Base-by-base conservation (phyloP, 2,329 filamentous ascomycete genomes). In the Talaromyces sp. region DNA sequence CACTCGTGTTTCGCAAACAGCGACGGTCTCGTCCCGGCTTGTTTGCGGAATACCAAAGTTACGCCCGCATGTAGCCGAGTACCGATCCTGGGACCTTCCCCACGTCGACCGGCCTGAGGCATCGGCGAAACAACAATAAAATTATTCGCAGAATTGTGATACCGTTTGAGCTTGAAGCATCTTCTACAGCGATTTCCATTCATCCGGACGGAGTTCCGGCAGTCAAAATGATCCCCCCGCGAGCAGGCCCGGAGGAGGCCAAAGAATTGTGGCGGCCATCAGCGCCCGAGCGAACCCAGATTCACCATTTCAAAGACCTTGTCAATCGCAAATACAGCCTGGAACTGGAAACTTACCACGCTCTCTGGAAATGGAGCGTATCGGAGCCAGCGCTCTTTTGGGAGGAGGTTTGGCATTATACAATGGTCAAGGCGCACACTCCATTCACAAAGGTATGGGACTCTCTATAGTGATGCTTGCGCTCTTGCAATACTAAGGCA, bases 351-450 rank as follows among this genome's bases (percentile, higher is more conserved):
- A 85, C 81, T 64, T 96, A 96, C 70, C 77, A 86, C 21, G 85
- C 85, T n/a, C 82, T 98, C 9, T 89, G 93, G 77, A 78, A 84
- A 71, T 98, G 93, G 93, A 96, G 91, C 65, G 83, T 95, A 64
- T 84, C 88, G 8, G 81, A 93, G 67, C 82, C 91, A 8, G 82
- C 86, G 26, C 78, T 82, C 1, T 96, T 97, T 73, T 98, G 93
- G 93, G 86, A 84, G 55, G 88, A 92, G 59, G 84, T 91, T 10
- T 97, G 93, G 93, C 81, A 89, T 49, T 93, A 89, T 74, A 89
- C 89, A 2, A 89, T 89, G 50, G 83, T 98, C 66, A 86, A 81
- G 64, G 85, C 90, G 5, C 89, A 89, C 26, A 80, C 79, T 68
- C 74, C 80, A 8, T 93, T 78, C 64, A 63, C 72, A 11, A 69